Conservation (phyloP, 768 basidiomycete species). For the Tylopilus cervinicoccineus region DNA sequence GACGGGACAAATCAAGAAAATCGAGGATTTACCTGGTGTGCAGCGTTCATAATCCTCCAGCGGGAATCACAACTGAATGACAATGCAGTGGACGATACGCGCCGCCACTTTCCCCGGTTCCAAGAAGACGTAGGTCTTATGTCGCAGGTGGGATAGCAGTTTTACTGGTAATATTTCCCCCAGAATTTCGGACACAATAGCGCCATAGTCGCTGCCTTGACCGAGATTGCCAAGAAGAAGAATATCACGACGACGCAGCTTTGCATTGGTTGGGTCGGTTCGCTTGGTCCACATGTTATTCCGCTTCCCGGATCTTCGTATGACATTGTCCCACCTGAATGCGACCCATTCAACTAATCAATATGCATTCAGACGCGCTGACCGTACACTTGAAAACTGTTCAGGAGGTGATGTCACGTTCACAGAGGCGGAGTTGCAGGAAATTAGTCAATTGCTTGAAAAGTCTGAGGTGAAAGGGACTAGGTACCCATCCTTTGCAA, state of each 20-base stretch:
- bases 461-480: constrained; percentile 35
- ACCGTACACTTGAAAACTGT: constrained; percentile 44
- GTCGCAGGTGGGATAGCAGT: background rate
- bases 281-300: constrained; percentile 41
- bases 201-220: constrained; percentile 39
- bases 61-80: background rate
- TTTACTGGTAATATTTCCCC: background rate
- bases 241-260: constrained; percentile 41
- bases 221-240: constrained; percentile 39
- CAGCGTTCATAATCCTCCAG: background rate
- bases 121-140: constrained; percentile 34
- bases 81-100: constrained; percentile 36
- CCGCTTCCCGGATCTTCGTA: constrained; percentile 49
- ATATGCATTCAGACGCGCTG: constrained; percentile 21
- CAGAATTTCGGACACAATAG: constrained; percentile 41
- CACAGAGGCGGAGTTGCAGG: constrained; percentile 35
- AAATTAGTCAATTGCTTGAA: constrained; percentile 37
- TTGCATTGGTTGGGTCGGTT: constrained; percentile 40
- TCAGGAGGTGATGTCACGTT: constrained; percentile 42
- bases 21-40: constrained; percentile 31
- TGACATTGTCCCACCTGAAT: constrained; percentile 5
- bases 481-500: constrained; percentile 31
- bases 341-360: background rate
- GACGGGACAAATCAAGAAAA: constrained; percentile 43
- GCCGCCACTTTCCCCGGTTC: constrained; percentile 37